phyloP scores from a whole-genome alignment of 2,329 filamentous ascomycete species.

The Dichotomopilus funicola region DNA sequence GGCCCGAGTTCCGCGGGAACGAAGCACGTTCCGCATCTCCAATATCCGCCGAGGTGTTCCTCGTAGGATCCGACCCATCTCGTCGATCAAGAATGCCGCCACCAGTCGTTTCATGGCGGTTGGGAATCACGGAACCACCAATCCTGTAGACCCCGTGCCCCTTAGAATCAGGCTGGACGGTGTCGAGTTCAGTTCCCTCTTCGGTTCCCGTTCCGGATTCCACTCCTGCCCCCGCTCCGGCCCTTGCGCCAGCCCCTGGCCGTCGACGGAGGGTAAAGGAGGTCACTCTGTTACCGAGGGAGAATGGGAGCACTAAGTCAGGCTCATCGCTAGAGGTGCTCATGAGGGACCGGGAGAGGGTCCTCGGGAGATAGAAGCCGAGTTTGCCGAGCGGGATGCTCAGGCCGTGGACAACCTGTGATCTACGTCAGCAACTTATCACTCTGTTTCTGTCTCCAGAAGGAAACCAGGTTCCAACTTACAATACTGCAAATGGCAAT shows the following conservation, averaged over 20 bases:
- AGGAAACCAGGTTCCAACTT: constrained; percentile 32
- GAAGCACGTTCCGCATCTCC: background rate
- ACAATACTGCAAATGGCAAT: constrained; percentile 76
- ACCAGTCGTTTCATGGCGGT: background rate
- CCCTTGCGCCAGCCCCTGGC: constrained; percentile 12
- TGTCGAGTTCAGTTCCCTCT: too few species aligned
- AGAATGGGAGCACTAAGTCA: constrained; percentile 23
- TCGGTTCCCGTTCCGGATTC: too few species aligned
- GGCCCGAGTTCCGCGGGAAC: constrained; percentile 12
- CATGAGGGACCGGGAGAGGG: constrained; percentile 43
- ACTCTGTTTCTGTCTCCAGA: background rate
- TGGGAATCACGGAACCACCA: constrained; percentile 34
- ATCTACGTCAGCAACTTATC: background rate
- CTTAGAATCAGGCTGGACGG: too few species aligned
- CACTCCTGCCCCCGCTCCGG: constrained; percentile 7
- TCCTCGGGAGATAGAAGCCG: constrained; percentile 55
- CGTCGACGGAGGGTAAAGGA: constrained; percentile 22
- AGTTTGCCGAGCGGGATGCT: constrained; percentile 72
- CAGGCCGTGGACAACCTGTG: constrained; percentile 68
- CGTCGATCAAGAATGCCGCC: constrained; percentile 18
- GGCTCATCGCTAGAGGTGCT: constrained; percentile 18
- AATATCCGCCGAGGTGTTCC: background rate
- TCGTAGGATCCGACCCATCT: background rate
- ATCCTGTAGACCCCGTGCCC: constrained; percentile 33
- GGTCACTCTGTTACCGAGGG: constrained; percentile 27